Conservation (phyloP, 73 alveolate genomes). For the Breviolum minutum region DNA sequence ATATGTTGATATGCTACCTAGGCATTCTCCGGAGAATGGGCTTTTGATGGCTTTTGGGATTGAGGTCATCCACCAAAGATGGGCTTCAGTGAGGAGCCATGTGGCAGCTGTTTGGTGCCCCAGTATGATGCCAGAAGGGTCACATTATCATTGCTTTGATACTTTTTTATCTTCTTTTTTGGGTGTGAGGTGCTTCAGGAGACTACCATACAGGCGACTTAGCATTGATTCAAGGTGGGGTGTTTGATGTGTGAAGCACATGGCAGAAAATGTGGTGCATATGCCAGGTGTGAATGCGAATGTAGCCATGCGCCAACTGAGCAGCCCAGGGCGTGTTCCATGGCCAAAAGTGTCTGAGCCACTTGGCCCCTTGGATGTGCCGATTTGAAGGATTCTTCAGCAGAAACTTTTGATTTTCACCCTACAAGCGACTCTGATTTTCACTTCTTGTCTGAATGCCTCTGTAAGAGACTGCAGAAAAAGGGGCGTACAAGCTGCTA, state of each 20-base stretch:
- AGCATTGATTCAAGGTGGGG: not conserved
- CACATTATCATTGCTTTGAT: no score
- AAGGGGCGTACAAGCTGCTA: no score
- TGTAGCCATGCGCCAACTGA: conserved; percentile 21
- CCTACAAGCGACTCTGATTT: not conserved
- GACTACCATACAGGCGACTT: not conserved
- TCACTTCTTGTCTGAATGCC: no score
- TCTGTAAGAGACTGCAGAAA: no score
- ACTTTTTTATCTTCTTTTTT: no score
- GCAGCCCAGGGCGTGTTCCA: conserved; percentile 2
- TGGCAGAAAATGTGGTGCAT: no score
- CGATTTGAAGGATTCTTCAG: not conserved
- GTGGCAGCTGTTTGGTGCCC: conserved; percentile 39
- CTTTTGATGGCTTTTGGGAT: no score
- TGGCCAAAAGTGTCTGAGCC: conserved; percentile 20
- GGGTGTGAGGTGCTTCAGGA: not conserved
- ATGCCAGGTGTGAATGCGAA: no score
- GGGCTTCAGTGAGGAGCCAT: conserved; percentile 30
- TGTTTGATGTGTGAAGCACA: no score
- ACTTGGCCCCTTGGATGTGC: not conserved
- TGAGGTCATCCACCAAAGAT: not conserved
- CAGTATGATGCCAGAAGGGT: not conserved
- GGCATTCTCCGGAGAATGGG: no score
- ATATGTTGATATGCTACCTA: no score
- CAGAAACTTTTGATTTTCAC: not conserved